Base-by-base conservation (phyloP, 2,329 filamentous ascomycete species). In the Penicillium sumatraense region DNA sequence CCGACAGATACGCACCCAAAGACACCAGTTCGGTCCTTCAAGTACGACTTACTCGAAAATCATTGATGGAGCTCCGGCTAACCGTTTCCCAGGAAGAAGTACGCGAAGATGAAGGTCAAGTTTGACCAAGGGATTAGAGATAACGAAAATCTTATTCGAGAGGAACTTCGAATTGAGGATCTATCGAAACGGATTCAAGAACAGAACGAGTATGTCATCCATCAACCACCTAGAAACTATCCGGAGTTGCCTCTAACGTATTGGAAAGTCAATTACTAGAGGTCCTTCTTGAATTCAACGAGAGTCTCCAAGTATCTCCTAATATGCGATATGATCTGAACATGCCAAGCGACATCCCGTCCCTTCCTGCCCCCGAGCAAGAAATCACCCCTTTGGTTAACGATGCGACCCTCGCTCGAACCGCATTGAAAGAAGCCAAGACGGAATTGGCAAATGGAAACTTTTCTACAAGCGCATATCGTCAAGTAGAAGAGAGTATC, bases 211-310 rank as follows among this genome's bases (percentile, higher is more conserved):
- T 96, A 83, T 68, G 88, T 75, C 31, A 16, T 42, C 38, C 38
- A 29, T 23, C 26, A 33, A 44, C 13, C 24, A 41, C 24, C 10
- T n/a, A 23, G 5, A 20, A n/a, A 3, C 4, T 49, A 23, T 35
- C 42, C 33, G 29, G 36, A 40, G 20, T 14, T 27, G 27, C 38
- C 48, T 51, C 53, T 63, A 51, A 64, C 29, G 47, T n/a, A 27
- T 47, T 10, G 66, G 42, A 20, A 66, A 97, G 93, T 74, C 92
- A 93, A 73, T 78, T 98, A 29, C 85, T 97, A 51, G 93, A 98
- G 66, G 79, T 97, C 10, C 85, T 98, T 29, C 82, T 96, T 58
- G 93, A 97, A 69, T 84, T 97, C 77, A 99, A 99, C 77, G 86
- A 90, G 49, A 89, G 86, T 40, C 81, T 88, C 18, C 90, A 95